These are phyloP conservation scores for Clausena lansium DNA, from an alignment of 345 rosid genomes.

Conservation along the genomic window DNA sequence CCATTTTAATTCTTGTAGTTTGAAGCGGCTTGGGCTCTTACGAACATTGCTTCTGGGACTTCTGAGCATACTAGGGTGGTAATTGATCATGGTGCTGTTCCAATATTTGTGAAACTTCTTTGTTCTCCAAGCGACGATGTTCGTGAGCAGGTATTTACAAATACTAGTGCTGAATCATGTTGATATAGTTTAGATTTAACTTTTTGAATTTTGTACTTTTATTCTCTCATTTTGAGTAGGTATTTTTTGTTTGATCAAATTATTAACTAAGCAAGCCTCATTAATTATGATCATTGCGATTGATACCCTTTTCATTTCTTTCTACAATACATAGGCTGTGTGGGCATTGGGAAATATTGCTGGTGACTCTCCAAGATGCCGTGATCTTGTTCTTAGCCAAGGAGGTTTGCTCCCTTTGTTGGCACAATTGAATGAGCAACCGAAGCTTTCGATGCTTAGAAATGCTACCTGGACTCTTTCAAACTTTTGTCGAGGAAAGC, in stretches of 20 bases:
- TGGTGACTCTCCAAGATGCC: slow-evolving; percentile 82
- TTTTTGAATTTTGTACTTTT: background rate
- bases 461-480: slow-evolving; percentile 94
- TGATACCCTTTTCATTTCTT: background rate
- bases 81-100: slow-evolving; percentile 85
- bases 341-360: slow-evolving; percentile 94
- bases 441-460: slow-evolving; percentile 78
- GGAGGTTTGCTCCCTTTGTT: slow-evolving; percentile 67
- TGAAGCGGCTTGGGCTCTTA: slow-evolving; percentile 91
- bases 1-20: slow-evolving; percentile 40
- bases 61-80: slow-evolving; percentile 89
- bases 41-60: slow-evolving; percentile 88
- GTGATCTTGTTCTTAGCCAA: slow-evolving; percentile 62
- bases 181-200: background rate
- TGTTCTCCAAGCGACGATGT: slow-evolving; percentile 67
- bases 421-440: slow-evolving; percentile 62
- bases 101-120: slow-evolving; percentile 75
- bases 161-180: background rate
- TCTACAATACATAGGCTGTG: slow-evolving; percentile 48
- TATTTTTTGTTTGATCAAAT: background rate
- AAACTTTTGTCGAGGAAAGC: slow-evolving; percentile 84
- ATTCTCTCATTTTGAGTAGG: background rate
- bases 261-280: background rate
- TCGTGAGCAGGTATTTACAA: slow-evolving; percentile 68
- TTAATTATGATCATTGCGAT: background rate